phyloP scores from a whole-genome alignment of 768 basidiomycete species.

The Pholiota microspora region DNA sequence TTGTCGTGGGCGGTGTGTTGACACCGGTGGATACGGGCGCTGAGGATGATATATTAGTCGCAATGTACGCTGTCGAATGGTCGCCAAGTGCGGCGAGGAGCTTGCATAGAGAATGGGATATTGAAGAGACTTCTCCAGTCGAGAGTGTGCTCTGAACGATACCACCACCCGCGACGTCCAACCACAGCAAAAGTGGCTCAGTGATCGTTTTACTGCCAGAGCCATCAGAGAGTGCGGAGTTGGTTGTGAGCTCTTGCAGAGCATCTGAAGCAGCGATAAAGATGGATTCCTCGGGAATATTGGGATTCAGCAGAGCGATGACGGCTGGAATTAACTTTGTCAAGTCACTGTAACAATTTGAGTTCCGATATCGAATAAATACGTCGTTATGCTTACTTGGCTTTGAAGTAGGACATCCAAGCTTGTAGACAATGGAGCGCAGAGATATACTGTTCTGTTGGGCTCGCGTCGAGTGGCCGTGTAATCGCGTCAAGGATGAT shows the following conservation, averaged over 20 bases:
- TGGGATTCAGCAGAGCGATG: constrained; percentile 59
- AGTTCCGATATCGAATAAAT: too few relatives aligned
- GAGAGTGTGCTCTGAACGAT: constrained; percentile 37
- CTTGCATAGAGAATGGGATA: constrained; percentile 75
- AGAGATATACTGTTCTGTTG: constrained; percentile 54
- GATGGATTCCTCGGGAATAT: constrained; percentile 46
- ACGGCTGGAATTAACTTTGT: constrained; percentile 65
- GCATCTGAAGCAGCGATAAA: constrained; percentile 70
- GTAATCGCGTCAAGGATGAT: constrained; percentile 61
- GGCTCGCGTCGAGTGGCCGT: constrained; percentile 28
- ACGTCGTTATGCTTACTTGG: constrained; percentile 46
- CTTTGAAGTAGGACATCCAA: constrained; percentile 73
- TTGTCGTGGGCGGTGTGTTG: constrained; percentile 30
- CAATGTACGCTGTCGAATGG: constrained; percentile 79
- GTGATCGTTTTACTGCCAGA: constrained; percentile 70
- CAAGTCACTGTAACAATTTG: constrained; percentile 49
- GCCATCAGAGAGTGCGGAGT: constrained; percentile 71
- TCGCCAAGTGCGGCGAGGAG: constrained; percentile 81
- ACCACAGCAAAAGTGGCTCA: constrained; percentile 84
- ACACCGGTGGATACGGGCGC: constrained; percentile 30
- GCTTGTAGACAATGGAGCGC: constrained; percentile 80
- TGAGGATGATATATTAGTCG: constrained; percentile 58
- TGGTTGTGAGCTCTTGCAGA: constrained; percentile 74
- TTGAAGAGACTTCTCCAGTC: constrained; percentile 47
- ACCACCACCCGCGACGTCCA: constrained; percentile 49